Conservation (phyloP, 148 eudicot species). For the Nepenthes gracilis region DNA sequence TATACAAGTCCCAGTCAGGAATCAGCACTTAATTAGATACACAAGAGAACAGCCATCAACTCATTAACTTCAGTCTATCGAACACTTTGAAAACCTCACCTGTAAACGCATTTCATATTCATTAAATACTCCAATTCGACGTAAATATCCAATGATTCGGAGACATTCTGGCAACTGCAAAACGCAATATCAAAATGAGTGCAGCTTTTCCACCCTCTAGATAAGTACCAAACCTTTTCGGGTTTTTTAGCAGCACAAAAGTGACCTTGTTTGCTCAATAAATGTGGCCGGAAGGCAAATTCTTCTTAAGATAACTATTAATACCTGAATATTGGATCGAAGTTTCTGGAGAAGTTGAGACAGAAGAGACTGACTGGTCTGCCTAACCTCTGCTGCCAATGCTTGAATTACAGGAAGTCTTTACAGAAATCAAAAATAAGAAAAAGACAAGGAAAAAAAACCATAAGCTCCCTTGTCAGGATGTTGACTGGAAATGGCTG, state of each 20-base stretch:
- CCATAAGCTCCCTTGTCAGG: constrained; percentile 3
- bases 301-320: constrained; percentile 1
- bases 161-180: constrained; percentile 96
- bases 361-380: constrained; percentile 88
- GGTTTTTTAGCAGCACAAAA: no score
- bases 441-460: constrained; percentile 1
- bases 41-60: neutral
- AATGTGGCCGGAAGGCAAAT: neutral
- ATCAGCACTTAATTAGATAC: neutral
- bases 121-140: constrained; percentile 83
- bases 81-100: constrained; percentile 26
- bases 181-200: constrained; percentile 3
- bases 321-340: constrained; percentile 88
- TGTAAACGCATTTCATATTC: constrained; percentile 97
- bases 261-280: neutral
- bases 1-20: constrained; percentile 6
- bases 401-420: constrained; percentile 86
- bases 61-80: neutral
- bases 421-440: constrained; percentile 5
- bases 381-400: constrained; percentile 80
- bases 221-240: neutral
- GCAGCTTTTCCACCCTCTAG: neutral
- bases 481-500: constrained; percentile 4
- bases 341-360: constrained; percentile 95
- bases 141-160: constrained; percentile 92